Conservation (phyloP, 2,329 filamentous ascomycete species). For the Dendryphion nanum region DNA sequence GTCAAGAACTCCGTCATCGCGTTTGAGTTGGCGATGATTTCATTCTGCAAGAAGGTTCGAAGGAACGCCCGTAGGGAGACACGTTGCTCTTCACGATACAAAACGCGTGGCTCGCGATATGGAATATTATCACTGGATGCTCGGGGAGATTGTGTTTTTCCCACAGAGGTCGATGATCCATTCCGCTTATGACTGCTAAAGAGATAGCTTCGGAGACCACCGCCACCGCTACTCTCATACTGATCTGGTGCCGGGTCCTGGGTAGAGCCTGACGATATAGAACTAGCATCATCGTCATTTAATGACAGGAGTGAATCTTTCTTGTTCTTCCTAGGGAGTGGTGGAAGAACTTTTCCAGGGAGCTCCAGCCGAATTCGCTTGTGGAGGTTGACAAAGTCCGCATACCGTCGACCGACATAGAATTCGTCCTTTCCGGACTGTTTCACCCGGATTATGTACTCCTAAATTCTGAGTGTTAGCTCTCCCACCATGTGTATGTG, state of each 20-base stretch:
- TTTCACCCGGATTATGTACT: constrained; percentile 88
- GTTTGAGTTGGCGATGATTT: constrained; percentile 77
- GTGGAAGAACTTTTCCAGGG: constrained; percentile 83
- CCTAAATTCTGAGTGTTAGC: constrained; percentile 57
- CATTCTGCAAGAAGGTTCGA: constrained; percentile 80
- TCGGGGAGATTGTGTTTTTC: constrained; percentile 26
- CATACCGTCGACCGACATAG: constrained; percentile 82
- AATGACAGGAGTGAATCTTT: constrained; percentile 62
- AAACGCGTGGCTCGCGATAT: constrained; percentile 49
- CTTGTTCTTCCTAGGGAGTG: constrained; percentile 90
- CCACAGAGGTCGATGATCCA: constrained; percentile 40
- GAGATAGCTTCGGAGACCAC: constrained; percentile 47
- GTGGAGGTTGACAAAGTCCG: constrained; percentile 80
- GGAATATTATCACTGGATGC: constrained; percentile 30
- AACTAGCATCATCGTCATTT: constrained; percentile 71
- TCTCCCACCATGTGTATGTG: no score
- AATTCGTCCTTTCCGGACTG: constrained; percentile 70
- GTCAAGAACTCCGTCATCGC: constrained; percentile 84
- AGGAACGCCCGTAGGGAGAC: constrained; percentile 89
- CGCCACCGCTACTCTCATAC: constrained; percentile 28
- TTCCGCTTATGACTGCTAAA: constrained; percentile 43
- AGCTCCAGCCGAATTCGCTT: constrained; percentile 79
- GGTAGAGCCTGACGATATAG: constrained; percentile 77
- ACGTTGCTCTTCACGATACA: constrained; percentile 86
- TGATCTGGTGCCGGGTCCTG: constrained; percentile 49